A percentile compares a stretch with the other conserved stretches of the same genome.
Evolutionary conservation across 306 rosid species (phyloP).

Genomic region (Vigna nakashimae): DNA sequence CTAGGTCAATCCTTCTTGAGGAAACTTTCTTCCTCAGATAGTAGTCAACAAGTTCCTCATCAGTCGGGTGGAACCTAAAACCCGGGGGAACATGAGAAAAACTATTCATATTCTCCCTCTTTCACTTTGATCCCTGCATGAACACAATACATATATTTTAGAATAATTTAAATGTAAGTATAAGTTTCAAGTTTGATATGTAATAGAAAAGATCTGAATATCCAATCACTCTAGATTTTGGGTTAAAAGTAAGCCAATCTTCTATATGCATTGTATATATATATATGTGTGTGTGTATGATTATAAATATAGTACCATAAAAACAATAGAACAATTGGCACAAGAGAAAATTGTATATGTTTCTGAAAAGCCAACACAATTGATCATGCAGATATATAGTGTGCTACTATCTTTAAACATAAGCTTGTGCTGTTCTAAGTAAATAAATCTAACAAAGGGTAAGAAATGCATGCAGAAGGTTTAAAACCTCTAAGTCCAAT

Average conservation of each 20-base stretch:
- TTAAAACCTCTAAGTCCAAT: not conserved
- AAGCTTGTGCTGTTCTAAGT: not conserved
- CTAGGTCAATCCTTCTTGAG: slow-evolving; percentile 79
- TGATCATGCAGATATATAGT: not conserved
- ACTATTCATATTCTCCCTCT: slow-evolving; percentile 52
- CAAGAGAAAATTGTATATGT: not conserved
- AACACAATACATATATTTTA: not conserved
- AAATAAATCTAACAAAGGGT: not conserved
- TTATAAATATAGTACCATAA: not conserved
- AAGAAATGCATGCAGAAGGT: not conserved
- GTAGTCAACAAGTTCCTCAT: slow-evolving; percentile 95
- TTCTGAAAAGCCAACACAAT: not conserved
- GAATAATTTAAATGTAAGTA: too few species aligned
- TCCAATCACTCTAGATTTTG: too few species aligned
- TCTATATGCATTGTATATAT: too few species aligned
- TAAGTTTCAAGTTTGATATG: too few species aligned
- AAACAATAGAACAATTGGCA: not conserved
- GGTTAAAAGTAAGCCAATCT: too few species aligned
- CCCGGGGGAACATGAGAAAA: slow-evolving; percentile 92
- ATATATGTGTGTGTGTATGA: not conserved
- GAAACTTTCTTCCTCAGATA: slow-evolving; percentile 83
- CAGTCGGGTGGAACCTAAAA: slow-evolving; percentile 95
- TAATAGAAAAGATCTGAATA: too few species aligned
- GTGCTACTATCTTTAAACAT: not conserved
- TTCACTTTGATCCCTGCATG: slow-evolving; percentile 46